Evolutionary conservation across 257 asterid genomes (phyloP).

Genomic region (Euphrasia confusa): DNA sequence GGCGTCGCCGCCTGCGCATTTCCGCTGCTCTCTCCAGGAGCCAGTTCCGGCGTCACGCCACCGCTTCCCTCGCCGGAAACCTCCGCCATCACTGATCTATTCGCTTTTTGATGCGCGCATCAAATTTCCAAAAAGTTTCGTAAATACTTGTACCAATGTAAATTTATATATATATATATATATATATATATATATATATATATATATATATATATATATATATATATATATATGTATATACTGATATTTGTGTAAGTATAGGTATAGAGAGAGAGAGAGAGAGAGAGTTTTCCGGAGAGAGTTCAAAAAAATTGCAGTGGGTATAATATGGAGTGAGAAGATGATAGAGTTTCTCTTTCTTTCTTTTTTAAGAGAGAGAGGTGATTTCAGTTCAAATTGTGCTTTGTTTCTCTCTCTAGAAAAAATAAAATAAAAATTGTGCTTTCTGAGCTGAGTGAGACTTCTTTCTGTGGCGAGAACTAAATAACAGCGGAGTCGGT

Average conservation of each 20-base stretch:
- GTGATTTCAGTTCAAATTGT: slow-evolving; percentile 36
- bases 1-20: slow-evolving; percentile 61
- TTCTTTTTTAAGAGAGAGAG: slow-evolving; percentile 17
- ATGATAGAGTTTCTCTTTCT: slow-evolving; percentile 26
- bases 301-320: slow-evolving; percentile 32
- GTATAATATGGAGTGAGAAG: slow-evolving; percentile 35
- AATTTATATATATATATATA: background rate
- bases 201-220: background rate
- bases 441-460: slow-evolving; percentile 22
- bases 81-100: slow-evolving; percentile 89
- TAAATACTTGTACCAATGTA: slow-evolving; percentile 23
- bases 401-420: slow-evolving; percentile 31
- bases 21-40: slow-evolving; percentile 43
- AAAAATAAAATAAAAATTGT: background rate
- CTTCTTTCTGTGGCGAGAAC: background rate
- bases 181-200: background rate
- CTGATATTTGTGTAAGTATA: slow-evolving; percentile 13
- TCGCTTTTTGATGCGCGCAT: slow-evolving; percentile 37
- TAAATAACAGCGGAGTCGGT: background rate
- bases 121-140: slow-evolving; percentile 28
- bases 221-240: background rate
- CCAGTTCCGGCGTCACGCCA: slow-evolving; percentile 43
- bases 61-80: slow-evolving; percentile 65
- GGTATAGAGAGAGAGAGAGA: slow-evolving; percentile 23
- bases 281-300: slow-evolving; percentile 25